These are phyloP conservation scores for Penicillium ochrochloron DNA, from an alignment of 495 filamentous ascomycete genomes.

Conservation along the genomic window DNA sequence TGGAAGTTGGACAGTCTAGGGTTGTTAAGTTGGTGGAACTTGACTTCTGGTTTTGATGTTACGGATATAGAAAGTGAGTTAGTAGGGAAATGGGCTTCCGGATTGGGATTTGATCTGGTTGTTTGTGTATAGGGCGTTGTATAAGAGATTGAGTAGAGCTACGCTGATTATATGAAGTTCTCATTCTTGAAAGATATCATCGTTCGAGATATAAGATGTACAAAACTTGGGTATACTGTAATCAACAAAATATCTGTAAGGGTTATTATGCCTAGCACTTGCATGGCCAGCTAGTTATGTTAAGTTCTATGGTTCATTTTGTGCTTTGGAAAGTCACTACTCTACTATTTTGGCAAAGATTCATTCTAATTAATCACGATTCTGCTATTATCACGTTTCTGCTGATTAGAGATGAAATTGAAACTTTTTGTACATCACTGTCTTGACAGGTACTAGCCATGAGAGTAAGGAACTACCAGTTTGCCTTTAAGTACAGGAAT, in stretches of 20 bases:
- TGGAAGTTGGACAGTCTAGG: too few relatives aligned
- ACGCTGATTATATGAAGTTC: neutral
- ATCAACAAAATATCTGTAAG: neutral
- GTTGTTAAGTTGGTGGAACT: too few relatives aligned
- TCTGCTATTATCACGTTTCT: too few relatives aligned
- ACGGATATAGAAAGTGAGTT: neutral
- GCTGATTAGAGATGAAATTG: too few relatives aligned
- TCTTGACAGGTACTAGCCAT: too few relatives aligned
- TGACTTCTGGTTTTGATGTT: too few relatives aligned
- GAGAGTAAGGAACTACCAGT: too few relatives aligned
- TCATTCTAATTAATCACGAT: neutral
- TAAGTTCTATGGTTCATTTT: neutral
- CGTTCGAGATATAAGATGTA: neutral
- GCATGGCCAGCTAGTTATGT: neutral
- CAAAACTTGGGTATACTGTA: neutral
- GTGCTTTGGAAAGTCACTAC: neutral
- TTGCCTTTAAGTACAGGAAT: too few relatives aligned
- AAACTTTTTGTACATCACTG: too few relatives aligned
- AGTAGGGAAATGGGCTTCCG: neutral
- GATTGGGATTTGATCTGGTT: too few relatives aligned
- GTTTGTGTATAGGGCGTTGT: too few relatives aligned
- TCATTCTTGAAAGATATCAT: neutral
- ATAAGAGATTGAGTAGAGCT: neutral
- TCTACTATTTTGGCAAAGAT: neutral
- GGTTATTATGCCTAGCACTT: neutral